These are phyloP conservation scores for Xylaria multiplex DNA, from an alignment of 2,329 filamentous ascomycete species.

Conservation along the genomic window DNA sequence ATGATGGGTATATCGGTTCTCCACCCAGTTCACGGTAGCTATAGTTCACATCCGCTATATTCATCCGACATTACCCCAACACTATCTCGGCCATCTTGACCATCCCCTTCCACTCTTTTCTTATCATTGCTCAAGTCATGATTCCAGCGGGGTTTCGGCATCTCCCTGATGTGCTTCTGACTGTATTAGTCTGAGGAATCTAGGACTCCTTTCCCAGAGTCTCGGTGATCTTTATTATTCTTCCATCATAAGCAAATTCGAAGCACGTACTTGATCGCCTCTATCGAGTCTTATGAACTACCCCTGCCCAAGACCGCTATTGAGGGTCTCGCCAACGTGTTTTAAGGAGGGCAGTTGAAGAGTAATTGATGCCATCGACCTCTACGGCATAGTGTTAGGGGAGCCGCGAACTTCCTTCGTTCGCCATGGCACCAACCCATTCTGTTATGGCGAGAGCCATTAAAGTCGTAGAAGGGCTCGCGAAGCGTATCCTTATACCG, in stretches of 20 bases:
- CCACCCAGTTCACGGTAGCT: conserved; percentile 41
- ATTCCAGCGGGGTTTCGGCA: conserved; percentile 41
- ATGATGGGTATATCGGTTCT: conserved; percentile 42
- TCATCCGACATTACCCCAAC: conserved; percentile 42
- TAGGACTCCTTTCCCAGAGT: conserved; percentile 48
- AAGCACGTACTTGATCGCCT: neutral
- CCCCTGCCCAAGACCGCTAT: conserved; percentile 10
- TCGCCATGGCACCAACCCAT: conserved; percentile 55
- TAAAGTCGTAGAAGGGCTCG: conserved; percentile 52
- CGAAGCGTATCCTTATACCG: conserved; percentile 69
- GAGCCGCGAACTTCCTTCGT: conserved; percentile 24
- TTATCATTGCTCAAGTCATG: conserved; percentile 37
- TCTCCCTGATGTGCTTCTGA: conserved; percentile 42
- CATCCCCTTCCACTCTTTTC: conserved; percentile 30
- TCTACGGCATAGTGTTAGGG: conserved; percentile 19
- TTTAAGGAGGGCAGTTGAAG: conserved; percentile 3
- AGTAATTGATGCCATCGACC: conserved; percentile 26
- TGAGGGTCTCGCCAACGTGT: conserved; percentile 1
- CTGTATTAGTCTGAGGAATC: conserved; percentile 49
- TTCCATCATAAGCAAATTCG: conserved; percentile 11
- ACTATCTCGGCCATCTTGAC: conserved; percentile 34
- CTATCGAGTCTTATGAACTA: conserved; percentile 2
- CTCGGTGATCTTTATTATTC: conserved; percentile 36
- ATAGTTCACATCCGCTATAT: conserved; percentile 42
- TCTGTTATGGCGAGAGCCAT: conserved; percentile 51